phyloP scores from a whole-genome alignment of 495 filamentous ascomycete genomes.

The Penicillium soppii region DNA sequence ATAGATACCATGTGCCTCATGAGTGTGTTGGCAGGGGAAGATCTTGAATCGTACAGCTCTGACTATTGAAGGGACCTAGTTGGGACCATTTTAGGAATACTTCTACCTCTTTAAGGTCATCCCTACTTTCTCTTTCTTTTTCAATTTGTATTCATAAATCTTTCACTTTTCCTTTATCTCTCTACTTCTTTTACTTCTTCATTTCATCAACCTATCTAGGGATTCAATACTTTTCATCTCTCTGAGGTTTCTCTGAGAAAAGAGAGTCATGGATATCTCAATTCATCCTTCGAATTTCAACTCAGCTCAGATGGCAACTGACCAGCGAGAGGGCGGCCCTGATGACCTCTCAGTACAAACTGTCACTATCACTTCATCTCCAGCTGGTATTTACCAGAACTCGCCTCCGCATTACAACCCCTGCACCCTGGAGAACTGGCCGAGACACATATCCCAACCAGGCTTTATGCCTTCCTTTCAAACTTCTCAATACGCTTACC shows the following conservation, averaged over 20 bases:
- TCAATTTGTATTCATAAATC: conserved; percentile 1
- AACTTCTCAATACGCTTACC: conserved; percentile 9
- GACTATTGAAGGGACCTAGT: conserved; percentile 11
- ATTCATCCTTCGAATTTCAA: conserved; percentile 14
- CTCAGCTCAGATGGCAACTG: conserved; percentile 26
- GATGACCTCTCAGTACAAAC: conserved; percentile 20
- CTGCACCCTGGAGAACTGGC: conserved; percentile 20
- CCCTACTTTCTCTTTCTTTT: conserved; percentile 15
- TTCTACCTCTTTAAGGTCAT: background rate
- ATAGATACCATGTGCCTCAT: conserved; percentile 14
- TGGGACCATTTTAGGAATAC: conserved; percentile 4
- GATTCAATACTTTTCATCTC: background rate
- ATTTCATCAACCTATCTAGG: conserved; percentile 1
- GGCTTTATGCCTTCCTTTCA: conserved; percentile 21
- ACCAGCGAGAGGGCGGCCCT: conserved; percentile 23
- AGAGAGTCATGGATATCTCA: conserved; percentile 23
- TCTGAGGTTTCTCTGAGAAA: background rate
- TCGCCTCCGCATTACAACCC: conserved; percentile 17
- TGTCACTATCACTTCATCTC: conserved; percentile 18
- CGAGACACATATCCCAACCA: conserved; percentile 24
- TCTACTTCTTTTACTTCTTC: background rate
- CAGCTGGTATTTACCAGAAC: conserved; percentile 14
- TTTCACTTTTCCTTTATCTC: background rate
- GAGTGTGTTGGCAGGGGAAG: conserved; percentile 14
- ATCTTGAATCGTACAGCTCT: conserved; percentile 20